phyloP scores from a whole-genome alignment of 768 basidiomycete species.

The Mycena sanguinolenta region DNA sequence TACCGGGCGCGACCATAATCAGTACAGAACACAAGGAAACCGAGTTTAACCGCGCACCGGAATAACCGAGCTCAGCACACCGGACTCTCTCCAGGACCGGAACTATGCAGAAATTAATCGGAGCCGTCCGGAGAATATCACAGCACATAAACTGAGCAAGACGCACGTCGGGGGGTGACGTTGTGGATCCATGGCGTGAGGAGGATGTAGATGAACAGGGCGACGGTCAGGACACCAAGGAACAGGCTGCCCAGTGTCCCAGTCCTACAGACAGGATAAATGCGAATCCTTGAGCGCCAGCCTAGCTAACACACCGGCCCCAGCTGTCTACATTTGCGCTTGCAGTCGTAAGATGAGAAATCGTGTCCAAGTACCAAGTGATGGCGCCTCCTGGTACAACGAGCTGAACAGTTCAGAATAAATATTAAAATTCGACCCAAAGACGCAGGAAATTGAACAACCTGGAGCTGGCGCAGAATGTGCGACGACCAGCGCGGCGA shows the following conservation, averaged over 20 bases:
- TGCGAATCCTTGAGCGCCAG: not conserved
- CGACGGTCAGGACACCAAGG: slow-evolving; percentile 71
- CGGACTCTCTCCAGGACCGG: slow-evolving; percentile 80
- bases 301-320: slow-evolving; percentile 62
- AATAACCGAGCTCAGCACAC: slow-evolving; percentile 75
- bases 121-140: not conserved
- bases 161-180: slow-evolving; percentile 77
- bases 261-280: slow-evolving; percentile 54
- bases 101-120: slow-evolving; percentile 59
- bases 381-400: slow-evolving; percentile 76
- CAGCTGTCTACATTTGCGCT: slow-evolving; percentile 55
- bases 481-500: slow-evolving; percentile 34
- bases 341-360: slow-evolving; percentile 59
- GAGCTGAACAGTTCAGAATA: slow-evolving; percentile 53
- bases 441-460: not conserved
- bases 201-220: slow-evolving; percentile 81
- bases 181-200: slow-evolving; percentile 76
- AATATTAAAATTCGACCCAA: not conserved
- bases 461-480: slow-evolving; percentile 39
- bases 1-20: slow-evolving; percentile 38
- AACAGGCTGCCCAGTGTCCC: slow-evolving; percentile 66
- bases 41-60: slow-evolving; percentile 57
- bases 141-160: not conserved
- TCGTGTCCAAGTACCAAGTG: slow-evolving; percentile 74
- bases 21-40: slow-evolving; percentile 6